A percentile compares a stretch with the other conserved stretches of the same genome.
These are phyloP conservation scores for Metrosideros polymorpha DNA, from an alignment of 441 rosid genomes.

Conservation along the genomic window DNA sequence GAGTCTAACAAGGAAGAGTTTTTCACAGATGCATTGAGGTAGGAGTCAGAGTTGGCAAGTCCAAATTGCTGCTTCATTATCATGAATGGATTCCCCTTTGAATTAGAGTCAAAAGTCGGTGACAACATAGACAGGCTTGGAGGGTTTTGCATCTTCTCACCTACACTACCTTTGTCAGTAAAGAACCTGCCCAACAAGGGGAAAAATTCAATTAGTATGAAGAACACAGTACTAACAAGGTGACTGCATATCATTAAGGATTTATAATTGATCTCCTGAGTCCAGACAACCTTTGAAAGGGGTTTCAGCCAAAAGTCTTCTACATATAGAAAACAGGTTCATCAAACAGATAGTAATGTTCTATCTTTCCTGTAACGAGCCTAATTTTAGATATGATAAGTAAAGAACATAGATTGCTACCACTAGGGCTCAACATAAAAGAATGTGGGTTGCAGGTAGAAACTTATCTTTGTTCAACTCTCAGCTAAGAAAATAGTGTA, in stretches of 20 bases:
- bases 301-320: neutral
- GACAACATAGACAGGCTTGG: constrained; percentile 16
- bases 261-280: neutral
- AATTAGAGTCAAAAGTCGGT: constrained; percentile 16
- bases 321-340: neutral
- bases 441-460: neutral
- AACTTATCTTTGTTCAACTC: neutral
- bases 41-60: constrained; percentile 25
- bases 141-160: constrained; percentile 29
- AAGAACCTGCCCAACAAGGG: constrained; percentile 19
- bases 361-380: neutral
- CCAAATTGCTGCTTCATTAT: constrained; percentile 35
- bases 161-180: constrained; percentile 10
- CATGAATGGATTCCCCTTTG: constrained; percentile 18
- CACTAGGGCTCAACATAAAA: neutral
- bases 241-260: neutral
- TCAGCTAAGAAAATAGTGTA: neutral
- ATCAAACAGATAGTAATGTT: neutral
- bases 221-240: neutral
- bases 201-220: neutral
- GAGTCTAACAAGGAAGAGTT: constrained; percentile 17
- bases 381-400: neutral
- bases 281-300: neutral
- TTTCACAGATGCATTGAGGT: constrained; percentile 24
- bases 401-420: neutral